A percentile compares a stretch with the other conserved stretches of the same genome.
phyloP scores from a whole-genome alignment of 495 filamentous ascomycete species.

The Bacidia gigantensis region DNA sequence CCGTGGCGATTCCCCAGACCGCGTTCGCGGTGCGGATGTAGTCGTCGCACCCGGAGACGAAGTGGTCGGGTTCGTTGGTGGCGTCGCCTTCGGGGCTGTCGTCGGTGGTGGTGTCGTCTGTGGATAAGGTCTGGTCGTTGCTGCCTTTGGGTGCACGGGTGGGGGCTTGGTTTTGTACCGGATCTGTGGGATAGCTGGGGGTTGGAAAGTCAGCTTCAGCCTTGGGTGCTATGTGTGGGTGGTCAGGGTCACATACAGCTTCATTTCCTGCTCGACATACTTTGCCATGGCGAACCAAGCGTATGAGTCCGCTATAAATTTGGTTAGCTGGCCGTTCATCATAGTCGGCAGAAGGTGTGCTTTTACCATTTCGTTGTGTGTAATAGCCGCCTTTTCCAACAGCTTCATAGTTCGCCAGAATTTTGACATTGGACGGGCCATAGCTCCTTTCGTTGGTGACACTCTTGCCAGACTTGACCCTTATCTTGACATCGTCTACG shows the following conservation, averaged over 20 bases:
- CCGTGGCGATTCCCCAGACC: not conserved
- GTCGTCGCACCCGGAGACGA: not conserved
- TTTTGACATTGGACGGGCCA: not conserved
- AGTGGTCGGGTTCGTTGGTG: not conserved
- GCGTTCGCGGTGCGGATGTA: not conserved
- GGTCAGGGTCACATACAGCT: not conserved
- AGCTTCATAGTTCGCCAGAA: not conserved
- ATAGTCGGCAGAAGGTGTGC: not conserved
- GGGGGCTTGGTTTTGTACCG: not conserved
- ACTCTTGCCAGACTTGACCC: not conserved
- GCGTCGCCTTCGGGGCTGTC: not conserved
- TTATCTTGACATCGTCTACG: not conserved
- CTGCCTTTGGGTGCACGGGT: not conserved
- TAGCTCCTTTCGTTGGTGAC: not conserved
- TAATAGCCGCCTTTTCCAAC: not conserved
- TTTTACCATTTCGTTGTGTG: not conserved
- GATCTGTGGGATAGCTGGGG: not conserved
- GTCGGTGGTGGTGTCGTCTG: not conserved
- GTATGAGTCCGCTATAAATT: not conserved
- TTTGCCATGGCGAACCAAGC: not conserved
- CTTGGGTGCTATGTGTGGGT: no score
- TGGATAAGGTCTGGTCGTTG: not conserved
- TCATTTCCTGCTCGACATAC: not conserved
- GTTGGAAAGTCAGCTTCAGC: not conserved
- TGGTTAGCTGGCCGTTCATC: not conserved